Evolutionary conservation across 169 alveolate genomes (phyloP).

Genomic region (Cryptosporidium meleagridis): DNA sequence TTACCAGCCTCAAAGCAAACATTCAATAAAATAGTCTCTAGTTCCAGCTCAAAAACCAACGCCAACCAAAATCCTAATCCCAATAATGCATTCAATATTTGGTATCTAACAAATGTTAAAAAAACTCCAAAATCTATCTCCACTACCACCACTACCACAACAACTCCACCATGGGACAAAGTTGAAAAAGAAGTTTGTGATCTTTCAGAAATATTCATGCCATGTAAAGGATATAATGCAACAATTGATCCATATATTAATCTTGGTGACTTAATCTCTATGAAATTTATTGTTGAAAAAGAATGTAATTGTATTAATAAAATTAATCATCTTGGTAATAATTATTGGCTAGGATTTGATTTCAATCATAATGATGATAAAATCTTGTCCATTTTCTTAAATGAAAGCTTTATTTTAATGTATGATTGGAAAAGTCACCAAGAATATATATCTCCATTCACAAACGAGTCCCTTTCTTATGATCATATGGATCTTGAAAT

Average conservation of each 20-base stretch:
- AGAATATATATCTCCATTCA: constrained; percentile 37
- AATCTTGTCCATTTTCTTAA: neutral
- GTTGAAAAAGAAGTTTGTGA: constrained; percentile 8
- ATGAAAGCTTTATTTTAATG: constrained; percentile 15
- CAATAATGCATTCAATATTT: neutral
- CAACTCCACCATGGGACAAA: constrained; percentile 42
- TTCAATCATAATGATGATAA: neutral
- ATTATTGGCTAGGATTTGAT: constrained; percentile 60
- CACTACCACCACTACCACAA: constrained; percentile 30
- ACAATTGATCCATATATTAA: neutral
- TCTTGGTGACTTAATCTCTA: neutral
- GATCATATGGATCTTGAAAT: constrained; percentile 3
- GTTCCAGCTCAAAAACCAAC: neutral
- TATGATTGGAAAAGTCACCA: constrained; percentile 18
- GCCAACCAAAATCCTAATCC: neutral
- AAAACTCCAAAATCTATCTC: neutral
- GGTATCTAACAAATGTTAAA: constrained; percentile 33
- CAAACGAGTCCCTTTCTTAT: constrained; percentile 15
- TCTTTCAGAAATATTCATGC: neutral
- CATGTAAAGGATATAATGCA: constrained; percentile 38
- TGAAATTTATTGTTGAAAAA: neutral
- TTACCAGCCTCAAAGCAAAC: constrained; percentile 41
- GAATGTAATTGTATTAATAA: constrained; percentile 11
- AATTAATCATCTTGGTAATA: constrained; percentile 11
- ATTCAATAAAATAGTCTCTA: neutral